phyloP scores from a whole-genome alignment of 1,139 yeast genomes.

The Magnusiomyces suaveolens region DNA sequence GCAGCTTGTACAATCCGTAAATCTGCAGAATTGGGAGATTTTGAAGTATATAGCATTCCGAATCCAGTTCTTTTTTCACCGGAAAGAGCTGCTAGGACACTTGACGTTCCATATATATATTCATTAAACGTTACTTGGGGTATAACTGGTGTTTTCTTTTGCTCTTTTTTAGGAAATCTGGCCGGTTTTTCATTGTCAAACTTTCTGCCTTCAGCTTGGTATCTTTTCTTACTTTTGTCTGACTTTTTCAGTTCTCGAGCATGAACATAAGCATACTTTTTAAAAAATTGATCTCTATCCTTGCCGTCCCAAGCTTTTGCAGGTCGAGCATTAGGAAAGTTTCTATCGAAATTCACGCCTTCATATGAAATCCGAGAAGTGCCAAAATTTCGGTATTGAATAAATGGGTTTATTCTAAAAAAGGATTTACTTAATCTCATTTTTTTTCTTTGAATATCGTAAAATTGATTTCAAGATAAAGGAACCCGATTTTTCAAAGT shows the following conservation, averaged over 20 bases:
- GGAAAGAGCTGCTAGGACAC: constrained; percentile 61
- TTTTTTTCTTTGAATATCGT: no score
- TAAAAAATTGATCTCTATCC: constrained; percentile 47
- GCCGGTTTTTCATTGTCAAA: not conserved
- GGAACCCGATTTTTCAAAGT: no score
- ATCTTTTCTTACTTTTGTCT: not conserved
- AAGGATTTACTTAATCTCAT: no score
- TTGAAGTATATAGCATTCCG: constrained; percentile 1
- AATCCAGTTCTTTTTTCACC: constrained; percentile 41
- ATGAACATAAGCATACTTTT: constrained; percentile 50
- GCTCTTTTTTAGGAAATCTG: not conserved
- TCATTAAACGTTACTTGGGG: constrained; percentile 32
- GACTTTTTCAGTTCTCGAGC: constrained; percentile 32
- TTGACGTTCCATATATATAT: constrained; percentile 65
- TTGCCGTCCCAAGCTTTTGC: constrained; percentile 52
- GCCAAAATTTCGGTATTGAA: not conserved
- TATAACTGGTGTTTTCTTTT: not conserved
- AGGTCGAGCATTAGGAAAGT: constrained; percentile 35
- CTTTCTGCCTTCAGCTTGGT: constrained; percentile 4
- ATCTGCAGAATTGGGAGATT: not conserved
- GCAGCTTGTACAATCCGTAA: constrained; percentile 40
- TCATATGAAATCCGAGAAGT: no score
- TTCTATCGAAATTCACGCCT: constrained; percentile 32
- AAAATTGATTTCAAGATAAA: no score
- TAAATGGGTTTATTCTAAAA: no score